Evolutionary conservation across 495 filamentous ascomycete genomes (phyloP).

Genomic region (Saxophila tyrrhenica): DNA sequence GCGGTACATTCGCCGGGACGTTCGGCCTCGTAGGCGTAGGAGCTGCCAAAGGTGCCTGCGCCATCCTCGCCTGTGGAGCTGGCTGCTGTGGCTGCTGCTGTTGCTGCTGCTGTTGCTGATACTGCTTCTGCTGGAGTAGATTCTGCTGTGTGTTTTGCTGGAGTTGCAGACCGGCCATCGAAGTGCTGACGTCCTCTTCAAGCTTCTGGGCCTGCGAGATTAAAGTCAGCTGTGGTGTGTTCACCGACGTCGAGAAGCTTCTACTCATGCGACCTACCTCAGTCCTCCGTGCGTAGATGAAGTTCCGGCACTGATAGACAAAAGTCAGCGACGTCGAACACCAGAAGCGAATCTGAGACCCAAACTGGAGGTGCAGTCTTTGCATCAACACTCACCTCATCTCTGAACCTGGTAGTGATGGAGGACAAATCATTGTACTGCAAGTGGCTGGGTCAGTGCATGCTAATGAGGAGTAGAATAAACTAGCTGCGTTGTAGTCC

Average conservation of each 20-base stretch:
- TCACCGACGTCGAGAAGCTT: too few species aligned
- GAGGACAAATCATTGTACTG: constrained; percentile 92
- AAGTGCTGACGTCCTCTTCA: constrained; percentile 59
- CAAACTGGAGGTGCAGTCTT: too few species aligned
- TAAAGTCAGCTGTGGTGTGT: too few species aligned
- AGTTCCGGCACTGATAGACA: constrained; percentile 61
- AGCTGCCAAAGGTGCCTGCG: constrained; percentile 15
- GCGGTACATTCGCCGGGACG: background rate
- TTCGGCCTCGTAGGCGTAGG: constrained; percentile 4
- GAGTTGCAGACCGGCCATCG: constrained; percentile 51
- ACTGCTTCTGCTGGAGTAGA: constrained; percentile 21
- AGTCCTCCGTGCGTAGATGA: constrained; percentile 65
- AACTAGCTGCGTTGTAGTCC: too few species aligned
- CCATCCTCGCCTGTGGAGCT: background rate
- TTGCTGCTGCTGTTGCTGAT: background rate
- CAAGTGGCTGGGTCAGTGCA: too few species aligned
- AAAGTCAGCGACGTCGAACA: too few species aligned
- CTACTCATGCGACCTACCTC: too few species aligned
- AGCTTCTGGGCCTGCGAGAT: constrained; percentile 60
- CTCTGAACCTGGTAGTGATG: constrained; percentile 67
- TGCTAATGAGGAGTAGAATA: too few species aligned
- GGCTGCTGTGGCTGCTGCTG: constrained; percentile 1
- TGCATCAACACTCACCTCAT: too few species aligned
- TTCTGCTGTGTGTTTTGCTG: constrained; percentile 34
- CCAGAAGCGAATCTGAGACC: too few species aligned